Base-by-base conservation (phyloP, 2,329 filamentous ascomycete species). In the Aspergillus sp. region DNA sequence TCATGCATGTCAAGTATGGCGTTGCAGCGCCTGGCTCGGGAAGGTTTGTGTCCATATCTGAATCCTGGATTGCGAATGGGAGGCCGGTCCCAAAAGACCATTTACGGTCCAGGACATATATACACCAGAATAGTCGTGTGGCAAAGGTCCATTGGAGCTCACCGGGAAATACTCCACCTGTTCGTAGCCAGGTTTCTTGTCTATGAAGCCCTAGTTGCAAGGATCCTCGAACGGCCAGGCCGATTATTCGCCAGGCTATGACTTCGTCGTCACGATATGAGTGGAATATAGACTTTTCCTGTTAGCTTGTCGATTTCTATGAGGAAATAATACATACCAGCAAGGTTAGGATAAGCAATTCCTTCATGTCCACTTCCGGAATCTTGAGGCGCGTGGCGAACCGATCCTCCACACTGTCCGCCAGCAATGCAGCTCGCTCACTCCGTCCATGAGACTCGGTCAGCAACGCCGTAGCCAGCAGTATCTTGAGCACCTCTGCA, bases 371-470 rank as follows among this genome's bases (percentile, higher is more conserved):
- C n/a, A 74, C 72, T 53, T 73, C 68, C 1, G 70, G 65, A 45
- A 74, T 62, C 45, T 74, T 74, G 17, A 73, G 51, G 4, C 71
- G 62, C 17, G 58, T 63, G 4, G 70, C 70, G 57, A 74, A 74
- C 12, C 64, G 69, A 55, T 74, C 68, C 52, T 74, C 71, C 2
- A 73, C 72, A 52, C 68, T 72, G 57, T 73, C 66, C 7, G 71
- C 71, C 48, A 73, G 52, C 35, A 68, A 57, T 1, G 69, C 71
- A 2, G 71, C 72, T 15, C 65, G 82, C 41, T 89, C 84, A 70
- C 90, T 93, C 60, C 89, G 86, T 0, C 91, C 92, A 63, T 88
- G 85, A 6, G 87, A 88, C 70, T 96, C 90, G 4, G 91, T 84
- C 1, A 88, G 82, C 58, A 95, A 75, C 0, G 88, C 89, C 60